A percentile compares a stretch with the other conserved stretches of the same genome.
Conservation (phyloP, 2,329 filamentous ascomycete species). For the Fusarium phyllophilum region DNA sequence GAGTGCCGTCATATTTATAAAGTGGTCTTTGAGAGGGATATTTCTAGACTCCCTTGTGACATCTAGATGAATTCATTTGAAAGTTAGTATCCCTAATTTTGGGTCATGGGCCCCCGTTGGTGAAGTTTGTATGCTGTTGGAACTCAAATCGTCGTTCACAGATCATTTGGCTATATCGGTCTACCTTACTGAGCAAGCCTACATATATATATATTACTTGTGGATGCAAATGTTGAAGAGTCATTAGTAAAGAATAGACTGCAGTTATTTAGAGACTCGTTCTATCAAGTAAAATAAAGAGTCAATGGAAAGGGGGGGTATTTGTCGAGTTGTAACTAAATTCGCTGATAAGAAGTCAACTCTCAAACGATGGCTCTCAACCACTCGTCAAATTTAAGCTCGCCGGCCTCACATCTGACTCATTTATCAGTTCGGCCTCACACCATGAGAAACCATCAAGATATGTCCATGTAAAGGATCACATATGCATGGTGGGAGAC, state of each 20-base stretch:
- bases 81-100: not conserved
- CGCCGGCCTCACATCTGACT: accelerated
- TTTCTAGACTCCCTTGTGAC: not conserved
- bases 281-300: not conserved
- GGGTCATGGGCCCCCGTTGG: accelerated
- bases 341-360: not conserved
- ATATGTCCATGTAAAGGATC: not conserved
- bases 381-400: not conserved
- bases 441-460: not conserved
- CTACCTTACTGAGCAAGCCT: not conserved
- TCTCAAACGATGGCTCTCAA: no score
- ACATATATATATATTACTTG: not conserved
- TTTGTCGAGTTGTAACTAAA: not conserved
- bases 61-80: not conserved
- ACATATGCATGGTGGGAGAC: not conserved
- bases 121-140: not conserved
- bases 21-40: no score
- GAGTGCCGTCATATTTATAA: not conserved
- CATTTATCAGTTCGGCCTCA: no score
- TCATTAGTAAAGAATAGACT: accelerated
- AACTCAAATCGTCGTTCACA: not conserved
- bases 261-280: not conserved
- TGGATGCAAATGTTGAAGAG: accelerated
- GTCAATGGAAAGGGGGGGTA: not conserved
- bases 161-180: no score